Conservation (phyloP, 352 stramenopile species). For the Pythium phragmiticola region DNA sequence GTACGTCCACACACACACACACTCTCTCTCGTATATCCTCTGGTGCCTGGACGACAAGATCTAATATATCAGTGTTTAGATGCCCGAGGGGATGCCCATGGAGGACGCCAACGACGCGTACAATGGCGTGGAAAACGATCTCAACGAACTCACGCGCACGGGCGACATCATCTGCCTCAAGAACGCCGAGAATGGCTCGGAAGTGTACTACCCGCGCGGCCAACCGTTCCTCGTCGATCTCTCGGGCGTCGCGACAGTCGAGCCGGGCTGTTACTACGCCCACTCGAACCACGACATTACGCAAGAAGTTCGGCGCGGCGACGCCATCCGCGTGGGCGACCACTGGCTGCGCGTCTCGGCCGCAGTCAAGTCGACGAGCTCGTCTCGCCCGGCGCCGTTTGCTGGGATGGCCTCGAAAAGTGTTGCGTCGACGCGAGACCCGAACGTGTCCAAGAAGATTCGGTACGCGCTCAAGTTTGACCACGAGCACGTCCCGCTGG, state of each 20-base stretch:
- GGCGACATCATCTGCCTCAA: slow-evolving; percentile 87
- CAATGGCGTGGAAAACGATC: slow-evolving; percentile 69
- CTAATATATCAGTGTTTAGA: slow-evolving; percentile 33
- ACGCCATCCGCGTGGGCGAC: slow-evolving; percentile 72
- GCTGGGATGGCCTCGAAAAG: slow-evolving; percentile 72
- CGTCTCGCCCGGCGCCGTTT: slow-evolving; percentile 60
- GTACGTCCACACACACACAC: slow-evolving; percentile 26
- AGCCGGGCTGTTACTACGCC: slow-evolving; percentile 66
- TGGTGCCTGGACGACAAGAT: neutral
- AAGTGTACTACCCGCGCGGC: slow-evolving; percentile 79
- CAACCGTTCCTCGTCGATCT: slow-evolving; percentile 71
- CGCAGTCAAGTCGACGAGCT: slow-evolving; percentile 72
- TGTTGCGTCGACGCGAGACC: slow-evolving; percentile 74
- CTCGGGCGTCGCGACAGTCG: slow-evolving; percentile 65
- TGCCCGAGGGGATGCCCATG: slow-evolving; percentile 77
- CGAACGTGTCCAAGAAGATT: slow-evolving; percentile 84
- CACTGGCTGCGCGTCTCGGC: slow-evolving; percentile 83
- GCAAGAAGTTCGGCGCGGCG: slow-evolving; percentile 65
- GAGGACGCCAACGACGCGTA: slow-evolving; percentile 87
- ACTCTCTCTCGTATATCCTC: neutral
- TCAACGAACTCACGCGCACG: slow-evolving; percentile 67
- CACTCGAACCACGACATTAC: slow-evolving; percentile 70
- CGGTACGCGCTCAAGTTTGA: slow-evolving; percentile 87
- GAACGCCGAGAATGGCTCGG: slow-evolving; percentile 69
- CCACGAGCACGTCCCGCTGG: slow-evolving; percentile 75